Base-by-base conservation (phyloP, 2,329 filamentous ascomycete genomes). In the Nigrograna mackinnonii region DNA sequence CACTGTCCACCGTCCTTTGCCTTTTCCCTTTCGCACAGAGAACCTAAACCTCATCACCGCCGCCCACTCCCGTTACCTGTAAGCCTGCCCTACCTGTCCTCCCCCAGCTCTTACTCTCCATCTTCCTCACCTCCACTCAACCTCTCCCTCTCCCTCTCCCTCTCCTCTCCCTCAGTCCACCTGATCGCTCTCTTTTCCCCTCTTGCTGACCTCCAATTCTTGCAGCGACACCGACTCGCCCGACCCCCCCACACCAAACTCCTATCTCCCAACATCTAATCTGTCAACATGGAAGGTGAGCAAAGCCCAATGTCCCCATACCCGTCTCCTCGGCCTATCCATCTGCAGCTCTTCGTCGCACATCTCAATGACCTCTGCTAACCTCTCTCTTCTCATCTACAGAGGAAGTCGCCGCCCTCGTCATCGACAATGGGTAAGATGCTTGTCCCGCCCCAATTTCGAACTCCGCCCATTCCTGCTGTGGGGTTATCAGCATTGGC, bases 401-500 rank as follows among this genome's bases (percentile, higher is more conserved):
- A 97, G 94, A 99, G 85, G 94, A 99, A 90, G 94, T 99, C 79
- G 94, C 94, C 78, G 94, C 94, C 79, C 91, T 99, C 89, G 94
- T 99, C 79, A 97, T 99, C 82, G 94, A 99, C 91, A 99, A 99
- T 97, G 94, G 94, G 94, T 99, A 92, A 89, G 91, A 81, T 78
- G 68, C 37, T n/a, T 62, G 57, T 60, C 42, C 30, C 53, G 52
- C 57, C 56, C 47, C 52, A 52, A 62, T 70, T 63, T 57, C 45
- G 34, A 56, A 49, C 52, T 43, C 50, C 55, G 54, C n/a, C 56
- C 55, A 63, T 64, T 63, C 58, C 58, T 62, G 64, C 57, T 58
- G 67, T 67, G 65, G 62, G 64, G 63, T 59, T 58, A 38, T 57
- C 58, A 50, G 57, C 56, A 49, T 42, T 46, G 48, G 43, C 55